Conservation (phyloP, 1,284 basidiomycete species). For the Cystobasidium pallidum region DNA sequence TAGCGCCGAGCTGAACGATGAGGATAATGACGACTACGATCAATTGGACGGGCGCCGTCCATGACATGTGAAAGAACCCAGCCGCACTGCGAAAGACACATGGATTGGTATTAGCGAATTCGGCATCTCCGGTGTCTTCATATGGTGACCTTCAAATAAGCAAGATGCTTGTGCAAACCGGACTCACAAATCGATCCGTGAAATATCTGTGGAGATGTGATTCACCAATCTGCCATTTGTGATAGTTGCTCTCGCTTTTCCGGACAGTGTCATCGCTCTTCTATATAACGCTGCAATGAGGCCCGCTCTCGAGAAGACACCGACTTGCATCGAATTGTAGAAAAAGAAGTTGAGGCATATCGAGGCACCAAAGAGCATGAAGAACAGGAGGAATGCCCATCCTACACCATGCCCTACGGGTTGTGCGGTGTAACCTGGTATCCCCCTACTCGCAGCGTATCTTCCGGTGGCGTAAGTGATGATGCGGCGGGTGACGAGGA, state of each 20-base stretch:
- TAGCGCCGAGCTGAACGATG: slow-evolving; percentile 72
- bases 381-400: slow-evolving; percentile 66
- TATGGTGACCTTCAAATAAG: too few species aligned
- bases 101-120: background rate
- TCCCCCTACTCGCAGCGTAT: slow-evolving; percentile 62
- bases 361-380: slow-evolving; percentile 70
- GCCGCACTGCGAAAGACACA: slow-evolving; percentile 59
- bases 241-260: slow-evolving; percentile 78
- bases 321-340: slow-evolving; percentile 70
- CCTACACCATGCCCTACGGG: slow-evolving; percentile 73
- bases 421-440: slow-evolving; percentile 62
- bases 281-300: slow-evolving; percentile 87
- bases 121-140: too few species aligned
- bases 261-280: slow-evolving; percentile 74
- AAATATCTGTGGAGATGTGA: slow-evolving; percentile 90
- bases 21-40: slow-evolving; percentile 71
- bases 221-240: slow-evolving; percentile 86
- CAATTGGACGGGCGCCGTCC: slow-evolving; percentile 70
- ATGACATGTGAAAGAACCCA: slow-evolving; percentile 75
- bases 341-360: slow-evolving; percentile 62
- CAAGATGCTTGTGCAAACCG: too few species aligned
- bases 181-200: slow-evolving; percentile 77
- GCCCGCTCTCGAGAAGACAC: slow-evolving; percentile 80
- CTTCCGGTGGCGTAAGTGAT: slow-evolving; percentile 74
- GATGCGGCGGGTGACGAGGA: slow-evolving; percentile 76